A percentile compares a stretch with the other conserved stretches of the same genome.
Conservation (phyloP, 176 grass and related monocot genomes). For the Stipa capillata region DNA sequence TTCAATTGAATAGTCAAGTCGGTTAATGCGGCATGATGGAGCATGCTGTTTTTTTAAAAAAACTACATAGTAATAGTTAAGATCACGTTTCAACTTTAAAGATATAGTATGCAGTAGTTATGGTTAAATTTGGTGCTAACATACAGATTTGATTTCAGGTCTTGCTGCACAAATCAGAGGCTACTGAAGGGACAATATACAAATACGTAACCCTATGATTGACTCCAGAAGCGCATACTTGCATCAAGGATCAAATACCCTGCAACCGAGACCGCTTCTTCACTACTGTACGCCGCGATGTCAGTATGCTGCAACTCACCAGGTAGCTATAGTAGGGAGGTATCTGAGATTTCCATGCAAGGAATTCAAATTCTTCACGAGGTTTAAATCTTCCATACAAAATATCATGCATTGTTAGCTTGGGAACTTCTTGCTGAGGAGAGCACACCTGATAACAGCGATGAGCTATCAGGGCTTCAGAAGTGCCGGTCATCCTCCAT, state of each 20-base stretch:
- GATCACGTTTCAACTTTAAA: not conserved
- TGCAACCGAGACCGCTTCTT: constrained; percentile 3
- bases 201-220: not conserved
- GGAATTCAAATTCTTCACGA: not conserved
- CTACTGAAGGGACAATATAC: not conserved
- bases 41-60: not conserved
- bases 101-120: not conserved
- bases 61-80: not conserved
- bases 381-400: not conserved
- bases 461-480: not conserved
- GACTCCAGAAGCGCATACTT: not conserved
- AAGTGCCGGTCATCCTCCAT: not conserved
- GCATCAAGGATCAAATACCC: not conserved
- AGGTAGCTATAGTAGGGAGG: constrained; percentile 2
- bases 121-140: not conserved
- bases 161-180: not conserved
- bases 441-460: not conserved
- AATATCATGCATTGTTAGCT: not conserved
- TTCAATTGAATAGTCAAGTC: not conserved
- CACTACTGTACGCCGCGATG: not conserved
- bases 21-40: not conserved
- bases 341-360: not conserved
- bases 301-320: not conserved
- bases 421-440: not conserved
- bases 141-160: not conserved